Evolutionary conservation across 495 filamentous ascomycete genomes (phyloP).

Genomic region (Neurospora cerealis): DNA sequence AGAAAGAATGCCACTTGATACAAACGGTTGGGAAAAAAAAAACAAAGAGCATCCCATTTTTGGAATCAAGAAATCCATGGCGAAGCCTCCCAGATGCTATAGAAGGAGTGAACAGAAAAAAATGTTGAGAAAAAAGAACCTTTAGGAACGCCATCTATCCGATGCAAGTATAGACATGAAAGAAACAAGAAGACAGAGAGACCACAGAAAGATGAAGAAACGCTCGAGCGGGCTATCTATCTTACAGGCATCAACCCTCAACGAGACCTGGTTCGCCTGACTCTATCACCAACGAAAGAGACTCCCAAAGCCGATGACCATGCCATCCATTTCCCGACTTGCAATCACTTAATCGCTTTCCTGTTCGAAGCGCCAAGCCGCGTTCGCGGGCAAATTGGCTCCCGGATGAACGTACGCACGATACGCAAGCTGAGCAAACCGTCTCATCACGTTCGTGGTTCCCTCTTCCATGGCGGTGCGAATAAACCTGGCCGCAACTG

Average conservation of each 20-base stretch:
- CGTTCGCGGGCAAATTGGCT: constrained; percentile 20
- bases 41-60: background rate
- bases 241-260: background rate
- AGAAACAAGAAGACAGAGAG: background rate
- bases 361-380: background rate
- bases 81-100: background rate
- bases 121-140: background rate
- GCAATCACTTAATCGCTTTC: background rate
- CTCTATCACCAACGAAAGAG: background rate
- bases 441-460: constrained; percentile 72
- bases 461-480: constrained; percentile 54
- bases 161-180: background rate
- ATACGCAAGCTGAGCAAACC: constrained; percentile 61
- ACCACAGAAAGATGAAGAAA: background rate
- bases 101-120: background rate
- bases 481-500: constrained; percentile 74
- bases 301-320: background rate
- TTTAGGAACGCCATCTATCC: background rate
- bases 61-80: background rate
- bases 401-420: constrained; percentile 35
- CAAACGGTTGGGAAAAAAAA: background rate
- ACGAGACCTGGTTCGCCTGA: background rate
- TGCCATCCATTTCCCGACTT: background rate
- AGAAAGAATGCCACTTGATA: background rate
- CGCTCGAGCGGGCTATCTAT: background rate